Base-by-base conservation (phyloP, 2,329 filamentous ascomycete genomes). In the Bretziella fagacearum region DNA sequence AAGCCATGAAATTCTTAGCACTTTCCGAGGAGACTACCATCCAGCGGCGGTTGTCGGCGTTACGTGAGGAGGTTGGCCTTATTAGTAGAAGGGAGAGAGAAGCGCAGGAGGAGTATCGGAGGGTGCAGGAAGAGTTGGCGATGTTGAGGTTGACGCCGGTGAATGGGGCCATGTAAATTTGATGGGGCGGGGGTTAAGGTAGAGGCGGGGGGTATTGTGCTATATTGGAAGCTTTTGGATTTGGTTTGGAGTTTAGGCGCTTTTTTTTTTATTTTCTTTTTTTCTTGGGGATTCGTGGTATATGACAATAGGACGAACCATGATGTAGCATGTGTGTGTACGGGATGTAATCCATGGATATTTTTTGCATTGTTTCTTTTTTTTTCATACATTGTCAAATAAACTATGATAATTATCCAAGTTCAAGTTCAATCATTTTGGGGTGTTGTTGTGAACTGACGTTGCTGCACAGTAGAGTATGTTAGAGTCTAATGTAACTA, bases 31-130 rank as follows among this genome's bases (percentile, higher is more conserved):
- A 89, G 52, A 78, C 79, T 4, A 83, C 81, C 0, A 71, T 95
- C 49, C 67, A 69, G 39, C 71, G 77, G 47, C 71, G 91, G 25
- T 65, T 96, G 45, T 82, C 81, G 54, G 70, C 71, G 8, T 64
- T 95, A 49, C 74, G 86, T 44, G 80, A 83, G n/a, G 86, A 95
- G 60, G 86, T 94, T 18, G 73, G 69, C 5, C 84, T 83, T 55
- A 73, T 96, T 7, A 83, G 77, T 54, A 76, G 76, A 55, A 70
- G 89, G 52, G 89, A 96, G 66, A 71, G 87, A 50, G 85, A 95
- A 63, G 86, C 85, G 5, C 91, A 98, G 63, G 86, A 95, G 53
- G 60, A 81, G 56, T 98, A 91, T 59, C 73, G 83, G 55, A 67
- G 65, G 53, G 74, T 77, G 50, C 84, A 74, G 62, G 84, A 86